Conservation (phyloP, 306 rosid genomes). For the Cucurbita moschata region DNA sequence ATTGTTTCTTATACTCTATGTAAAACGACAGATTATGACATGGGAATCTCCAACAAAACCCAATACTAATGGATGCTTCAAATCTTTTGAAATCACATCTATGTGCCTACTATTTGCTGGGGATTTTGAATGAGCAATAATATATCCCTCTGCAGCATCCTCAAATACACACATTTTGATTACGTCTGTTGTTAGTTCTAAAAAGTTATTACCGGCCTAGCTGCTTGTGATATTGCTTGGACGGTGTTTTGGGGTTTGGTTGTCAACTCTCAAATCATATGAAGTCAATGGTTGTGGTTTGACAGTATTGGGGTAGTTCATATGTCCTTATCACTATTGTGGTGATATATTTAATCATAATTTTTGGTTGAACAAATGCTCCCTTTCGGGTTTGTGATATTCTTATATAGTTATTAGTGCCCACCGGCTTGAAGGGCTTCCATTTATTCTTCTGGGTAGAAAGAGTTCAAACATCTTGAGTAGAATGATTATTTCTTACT, state of each 20-base stretch:
- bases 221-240: constrained; percentile 3
- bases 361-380: neutral
- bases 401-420: neutral
- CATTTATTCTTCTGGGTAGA: neutral
- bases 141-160: neutral
- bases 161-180: neutral
- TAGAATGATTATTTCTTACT: neutral
- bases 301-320: neutral
- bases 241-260: constrained; percentile 3
- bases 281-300: neutral
- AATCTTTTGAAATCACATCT: neutral
- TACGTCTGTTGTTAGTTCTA: neutral
- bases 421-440: neutral
- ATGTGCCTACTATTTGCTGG: neutral
- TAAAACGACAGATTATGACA: neutral
- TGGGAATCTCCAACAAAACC: neutral
- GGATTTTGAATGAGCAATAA: neutral
- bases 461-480: neutral
- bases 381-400: neutral
- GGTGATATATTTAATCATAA: neutral
- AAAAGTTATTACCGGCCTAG: neutral
- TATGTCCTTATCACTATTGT: neutral
- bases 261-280: neutral
- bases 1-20: neutral
- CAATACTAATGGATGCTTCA: neutral